phyloP scores from a whole-genome alignment of 2,329 filamentous ascomycete species.

The Trichoderma sp. region DNA sequence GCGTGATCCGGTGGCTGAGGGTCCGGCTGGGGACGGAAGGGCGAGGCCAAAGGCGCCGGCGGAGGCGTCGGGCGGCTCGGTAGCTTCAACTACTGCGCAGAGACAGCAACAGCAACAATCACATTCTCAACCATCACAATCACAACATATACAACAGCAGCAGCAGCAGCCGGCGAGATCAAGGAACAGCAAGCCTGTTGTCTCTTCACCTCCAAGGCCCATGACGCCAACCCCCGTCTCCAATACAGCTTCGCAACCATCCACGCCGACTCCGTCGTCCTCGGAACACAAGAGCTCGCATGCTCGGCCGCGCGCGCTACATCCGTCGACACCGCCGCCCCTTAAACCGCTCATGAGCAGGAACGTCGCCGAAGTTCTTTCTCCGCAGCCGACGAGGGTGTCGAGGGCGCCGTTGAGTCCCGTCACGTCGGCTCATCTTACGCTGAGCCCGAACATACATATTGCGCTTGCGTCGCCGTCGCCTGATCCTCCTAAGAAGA shows the following conservation, averaged over 20 bases:
- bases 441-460: constrained; percentile 23
- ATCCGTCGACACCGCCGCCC: constrained; percentile 23
- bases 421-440: constrained; percentile 29
- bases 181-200: background rate
- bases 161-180: background rate
- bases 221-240: constrained; percentile 6
- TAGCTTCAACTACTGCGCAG: background rate
- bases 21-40: constrained; percentile 25
- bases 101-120: background rate
- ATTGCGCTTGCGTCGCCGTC: constrained; percentile 26
- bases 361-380: constrained; percentile 29
- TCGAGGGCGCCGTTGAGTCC: constrained; percentile 32
- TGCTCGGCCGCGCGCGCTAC: background rate
- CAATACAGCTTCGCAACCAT: background rate
- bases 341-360: constrained; percentile 23
- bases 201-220: background rate
- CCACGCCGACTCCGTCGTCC: background rate
- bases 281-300: background rate
- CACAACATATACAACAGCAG: background rate
- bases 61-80: background rate
- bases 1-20: constrained; percentile 5
- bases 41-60: constrained; percentile 19
- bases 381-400: constrained; percentile 34
- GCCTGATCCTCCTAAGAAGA: constrained; percentile 32
- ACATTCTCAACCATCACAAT: background rate